Evolutionary conservation across 108 stramenopile species (phyloP).

Genomic region (Pseudonitzschia delicatissima): DNA sequence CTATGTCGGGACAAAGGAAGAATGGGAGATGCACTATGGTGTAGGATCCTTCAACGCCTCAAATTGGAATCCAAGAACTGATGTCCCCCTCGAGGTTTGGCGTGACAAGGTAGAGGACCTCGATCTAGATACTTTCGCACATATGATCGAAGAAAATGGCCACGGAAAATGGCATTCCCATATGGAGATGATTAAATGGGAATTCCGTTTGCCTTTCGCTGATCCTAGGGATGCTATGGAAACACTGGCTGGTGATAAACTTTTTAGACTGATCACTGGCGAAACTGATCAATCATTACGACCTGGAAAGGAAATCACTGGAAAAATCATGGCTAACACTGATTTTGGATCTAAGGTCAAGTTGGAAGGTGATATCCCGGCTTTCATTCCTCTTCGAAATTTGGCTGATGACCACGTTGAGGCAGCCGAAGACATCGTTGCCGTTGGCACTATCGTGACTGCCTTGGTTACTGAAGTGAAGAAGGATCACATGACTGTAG

Average conservation of each 20-base stretch:
- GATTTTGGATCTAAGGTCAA: conserved; percentile 87
- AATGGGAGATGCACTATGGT: conserved; percentile 79
- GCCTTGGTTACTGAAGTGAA: conserved; percentile 86
- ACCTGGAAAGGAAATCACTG: conserved; percentile 87
- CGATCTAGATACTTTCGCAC: conserved; percentile 81
- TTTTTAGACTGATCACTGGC: conserved; percentile 85
- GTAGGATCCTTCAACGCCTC: conserved; percentile 60
- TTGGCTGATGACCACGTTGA: conserved; percentile 85
- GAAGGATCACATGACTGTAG: conserved; percentile 90
- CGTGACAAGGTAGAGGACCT: conserved; percentile 86
- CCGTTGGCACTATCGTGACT: conserved; percentile 73
- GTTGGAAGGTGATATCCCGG: conserved; percentile 86
- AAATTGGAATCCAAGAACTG: conserved; percentile 71
- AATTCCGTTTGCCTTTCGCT: conserved; percentile 83
- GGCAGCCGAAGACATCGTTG: conserved; percentile 78
- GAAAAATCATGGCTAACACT: conserved; percentile 71
- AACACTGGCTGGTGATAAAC: conserved; percentile 59
- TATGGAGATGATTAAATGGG: conserved; percentile 89
- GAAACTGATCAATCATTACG: conserved; percentile 81
- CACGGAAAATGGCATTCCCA: conserved; percentile 78
- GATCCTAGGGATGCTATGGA: conserved; percentile 87
- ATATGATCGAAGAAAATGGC: conserved; percentile 69
- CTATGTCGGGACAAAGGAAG: conserved; percentile 68
- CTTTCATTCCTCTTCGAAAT: conserved; percentile 80
- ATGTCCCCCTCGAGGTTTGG: conserved; percentile 77